Evolutionary conservation across 176 grass and related monocot species (phyloP).

Genomic region (Chloris gayana): DNA sequence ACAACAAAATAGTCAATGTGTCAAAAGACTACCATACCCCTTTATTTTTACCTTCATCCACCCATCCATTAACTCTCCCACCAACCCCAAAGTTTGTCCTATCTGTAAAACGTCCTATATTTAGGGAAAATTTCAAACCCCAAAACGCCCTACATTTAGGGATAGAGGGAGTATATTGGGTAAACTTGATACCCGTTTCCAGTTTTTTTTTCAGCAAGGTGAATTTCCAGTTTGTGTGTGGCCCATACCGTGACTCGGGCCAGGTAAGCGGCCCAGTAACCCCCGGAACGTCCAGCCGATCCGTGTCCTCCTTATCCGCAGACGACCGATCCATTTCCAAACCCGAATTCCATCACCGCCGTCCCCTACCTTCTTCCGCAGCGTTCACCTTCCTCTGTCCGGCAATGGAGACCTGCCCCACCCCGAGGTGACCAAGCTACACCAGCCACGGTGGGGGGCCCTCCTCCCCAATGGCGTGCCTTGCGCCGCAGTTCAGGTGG

Average conservation of each 20-base stretch:
- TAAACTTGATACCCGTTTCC: too few relatives aligned
- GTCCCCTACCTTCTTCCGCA: not conserved
- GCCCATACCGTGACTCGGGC: not conserved
- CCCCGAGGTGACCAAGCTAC: conserved; percentile 23
- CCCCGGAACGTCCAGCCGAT: not conserved
- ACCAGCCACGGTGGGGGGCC: not conserved
- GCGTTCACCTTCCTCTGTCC: not conserved
- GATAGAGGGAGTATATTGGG: too few relatives aligned
- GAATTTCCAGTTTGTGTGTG: too few relatives aligned
- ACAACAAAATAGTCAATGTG: too few relatives aligned
- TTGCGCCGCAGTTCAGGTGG: conserved; percentile 56
- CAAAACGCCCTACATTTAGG: too few relatives aligned
- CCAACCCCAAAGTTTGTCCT: too few relatives aligned
- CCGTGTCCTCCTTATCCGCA: conserved; percentile 34
- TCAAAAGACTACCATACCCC: too few relatives aligned
- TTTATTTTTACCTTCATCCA: too few relatives aligned
- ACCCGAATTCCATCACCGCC: conserved; percentile 25
- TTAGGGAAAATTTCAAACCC: too few relatives aligned
- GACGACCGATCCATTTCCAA: not conserved
- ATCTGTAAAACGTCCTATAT: too few relatives aligned
- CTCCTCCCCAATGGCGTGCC: conserved; percentile 40
- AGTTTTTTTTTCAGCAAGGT: too few relatives aligned
- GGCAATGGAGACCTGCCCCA: conserved; percentile 35
- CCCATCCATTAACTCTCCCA: too few relatives aligned
- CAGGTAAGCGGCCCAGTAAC: not conserved